Evolutionary conservation across 139 green algal species (phyloP).

Genomic region (Chlorella ohadii): DNA sequence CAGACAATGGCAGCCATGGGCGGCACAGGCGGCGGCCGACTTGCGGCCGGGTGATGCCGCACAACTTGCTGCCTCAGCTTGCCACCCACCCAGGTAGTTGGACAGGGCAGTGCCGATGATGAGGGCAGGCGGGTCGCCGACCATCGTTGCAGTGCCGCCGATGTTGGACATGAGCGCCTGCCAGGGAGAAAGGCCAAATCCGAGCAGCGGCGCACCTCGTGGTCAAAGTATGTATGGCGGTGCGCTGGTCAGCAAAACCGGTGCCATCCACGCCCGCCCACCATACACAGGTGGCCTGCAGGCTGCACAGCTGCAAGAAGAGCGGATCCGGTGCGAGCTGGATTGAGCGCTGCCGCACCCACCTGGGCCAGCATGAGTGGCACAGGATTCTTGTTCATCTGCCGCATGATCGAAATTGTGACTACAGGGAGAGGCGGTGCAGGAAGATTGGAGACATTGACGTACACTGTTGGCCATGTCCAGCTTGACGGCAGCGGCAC

Average conservation of each 20-base stretch:
- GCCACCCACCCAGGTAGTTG: conserved; percentile 34
- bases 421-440: conserved; percentile 1
- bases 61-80: too few relatives aligned
- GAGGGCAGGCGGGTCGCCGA: conserved; percentile 68
- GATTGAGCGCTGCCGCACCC: too few relatives aligned
- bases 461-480: too few relatives aligned
- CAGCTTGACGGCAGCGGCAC: too few relatives aligned
- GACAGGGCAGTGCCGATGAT: conserved; percentile 68
- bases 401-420: conserved; percentile 55
- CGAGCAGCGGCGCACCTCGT: background rate
- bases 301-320: background rate
- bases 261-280: too few relatives aligned
- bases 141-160: conserved; percentile 61
- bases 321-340: too few relatives aligned
- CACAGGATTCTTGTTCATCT: conserved; percentile 50
- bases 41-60: too few relatives aligned
- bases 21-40: too few relatives aligned
- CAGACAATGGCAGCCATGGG: too few relatives aligned
- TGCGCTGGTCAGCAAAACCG: too few relatives aligned
- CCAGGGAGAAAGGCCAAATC: background rate
- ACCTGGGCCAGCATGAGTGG: conserved; percentile 56
- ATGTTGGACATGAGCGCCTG: conserved; percentile 58
- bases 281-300: too few relatives aligned
- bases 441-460: background rate
- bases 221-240: background rate